phyloP scores from a whole-genome alignment of 2,329 filamentous ascomycete genomes.

The Elsinoe perseae region DNA sequence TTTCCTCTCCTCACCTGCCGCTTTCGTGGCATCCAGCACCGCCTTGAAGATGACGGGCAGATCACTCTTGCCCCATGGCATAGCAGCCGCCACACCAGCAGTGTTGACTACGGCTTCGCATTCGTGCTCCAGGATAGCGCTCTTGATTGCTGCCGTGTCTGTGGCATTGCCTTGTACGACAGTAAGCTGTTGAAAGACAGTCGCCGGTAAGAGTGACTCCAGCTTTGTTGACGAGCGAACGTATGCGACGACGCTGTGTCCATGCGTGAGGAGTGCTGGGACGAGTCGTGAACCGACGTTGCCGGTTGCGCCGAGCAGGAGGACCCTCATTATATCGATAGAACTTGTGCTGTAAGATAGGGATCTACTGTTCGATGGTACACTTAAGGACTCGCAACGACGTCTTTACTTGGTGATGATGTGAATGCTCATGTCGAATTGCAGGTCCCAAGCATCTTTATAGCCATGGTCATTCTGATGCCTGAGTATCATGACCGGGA shows the following conservation, averaged over 20 bases:
- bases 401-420: not conserved
- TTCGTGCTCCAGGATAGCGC: slow-evolving; percentile 30
- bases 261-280: slow-evolving; percentile 31
- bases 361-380: not conserved
- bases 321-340: slow-evolving; percentile 32
- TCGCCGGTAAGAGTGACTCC: slow-evolving; percentile 29
- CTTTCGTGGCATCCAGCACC: slow-evolving; percentile 29
- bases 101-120: slow-evolving; percentile 37
- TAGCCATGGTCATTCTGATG: not conserved
- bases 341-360: slow-evolving; percentile 2
- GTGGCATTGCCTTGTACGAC: slow-evolving; percentile 35
- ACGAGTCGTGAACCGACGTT: slow-evolving; percentile 34
- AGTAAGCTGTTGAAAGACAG: slow-evolving; percentile 27
- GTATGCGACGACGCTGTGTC: slow-evolving; percentile 34
- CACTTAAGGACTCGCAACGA: not conserved
- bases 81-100: slow-evolving; percentile 33
- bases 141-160: slow-evolving; percentile 30
- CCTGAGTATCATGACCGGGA: not conserved
- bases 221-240: slow-evolving; percentile 37
- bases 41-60: slow-evolving; percentile 33
- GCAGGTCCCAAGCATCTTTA: not conserved
- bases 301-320: slow-evolving; percentile 36
- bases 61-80: slow-evolving; percentile 33
- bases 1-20: slow-evolving; percentile 30
- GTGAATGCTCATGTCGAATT: not conserved